These are phyloP conservation scores for Komagataella phaffii DNA, from an alignment of 805 yeast genomes.

Conservation along the genomic window DNA sequence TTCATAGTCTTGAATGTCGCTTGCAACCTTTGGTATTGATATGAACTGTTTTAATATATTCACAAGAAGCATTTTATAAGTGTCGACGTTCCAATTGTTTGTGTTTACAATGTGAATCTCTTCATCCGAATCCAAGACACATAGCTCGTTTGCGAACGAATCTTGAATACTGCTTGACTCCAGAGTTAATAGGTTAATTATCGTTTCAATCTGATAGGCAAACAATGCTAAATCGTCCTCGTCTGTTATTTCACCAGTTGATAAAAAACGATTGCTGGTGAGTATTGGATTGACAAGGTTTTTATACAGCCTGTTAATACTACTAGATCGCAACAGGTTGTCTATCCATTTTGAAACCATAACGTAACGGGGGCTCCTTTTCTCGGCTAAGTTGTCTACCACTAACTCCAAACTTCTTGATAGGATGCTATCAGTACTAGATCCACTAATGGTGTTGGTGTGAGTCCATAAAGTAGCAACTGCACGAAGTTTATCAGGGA, in stretches of 20 bases:
- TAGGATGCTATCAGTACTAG: conserved; percentile 35
- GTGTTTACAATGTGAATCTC: conserved; percentile 26
- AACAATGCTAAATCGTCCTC: conserved; percentile 53
- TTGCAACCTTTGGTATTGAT: conserved; percentile 8
- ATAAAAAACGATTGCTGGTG: conserved; percentile 11
- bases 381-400: conserved; percentile 44
- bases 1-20: conserved; percentile 10
- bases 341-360: conserved; percentile 36
- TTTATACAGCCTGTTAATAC: conserved; percentile 47
- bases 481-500: conserved; percentile 31
- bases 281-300: conserved; percentile 15
- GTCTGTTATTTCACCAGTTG: conserved; percentile 14
- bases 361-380: conserved; percentile 26
- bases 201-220: conserved; percentile 42
- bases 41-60: conserved; percentile 33
- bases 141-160: conserved; percentile 42
- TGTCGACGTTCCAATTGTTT: conserved; percentile 38
- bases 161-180: conserved; percentile 29
- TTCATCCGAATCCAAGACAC: conserved; percentile 34
- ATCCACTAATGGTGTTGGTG: conserved; percentile 24
- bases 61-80: conserved; percentile 45
- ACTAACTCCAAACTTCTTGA: conserved; percentile 53
- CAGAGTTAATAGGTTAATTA: conserved; percentile 37
- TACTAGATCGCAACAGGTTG: conserved; percentile 31
- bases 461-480: conserved; percentile 68